Percentiles rank a stretch among this genome's conserved stretches.
These are phyloP conservation scores for Fusarium mundagurra DNA, from an alignment of 2,329 filamentous ascomycete species.

Conservation along the genomic window DNA sequence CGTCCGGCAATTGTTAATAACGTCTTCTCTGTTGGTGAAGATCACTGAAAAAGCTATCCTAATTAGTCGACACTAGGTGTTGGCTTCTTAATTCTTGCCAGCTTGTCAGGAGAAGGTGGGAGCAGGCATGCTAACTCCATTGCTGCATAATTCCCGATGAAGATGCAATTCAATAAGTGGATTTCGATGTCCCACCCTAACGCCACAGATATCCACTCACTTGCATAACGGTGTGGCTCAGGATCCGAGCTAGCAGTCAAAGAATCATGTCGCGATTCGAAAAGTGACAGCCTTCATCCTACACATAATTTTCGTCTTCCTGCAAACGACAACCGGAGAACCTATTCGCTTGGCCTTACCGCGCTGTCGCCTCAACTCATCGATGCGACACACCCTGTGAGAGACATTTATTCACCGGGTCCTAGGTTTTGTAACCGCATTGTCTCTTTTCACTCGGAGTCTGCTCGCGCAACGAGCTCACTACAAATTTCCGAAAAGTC, in stretches of 20 bases:
- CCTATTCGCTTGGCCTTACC: neutral
- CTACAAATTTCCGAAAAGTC: slow-evolving; percentile 1
- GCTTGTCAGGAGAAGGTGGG: slow-evolving; percentile 35
- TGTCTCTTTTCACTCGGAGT: neutral
- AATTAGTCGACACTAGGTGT: slow-evolving; percentile 9
- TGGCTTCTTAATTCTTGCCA: slow-evolving; percentile 29
- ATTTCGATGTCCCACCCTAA: neutral
- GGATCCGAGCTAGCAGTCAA: slow-evolving; percentile 7
- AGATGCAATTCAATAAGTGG: neutral
- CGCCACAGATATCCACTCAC: neutral
- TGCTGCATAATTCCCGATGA: slow-evolving; percentile 30
- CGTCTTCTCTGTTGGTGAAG: slow-evolving; percentile 1
- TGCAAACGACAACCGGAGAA: neutral
- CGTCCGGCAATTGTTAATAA: slow-evolving; percentile 14
- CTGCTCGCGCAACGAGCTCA: slow-evolving; percentile 8
- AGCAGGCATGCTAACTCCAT: slow-evolving; percentile 15
- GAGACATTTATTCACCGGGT: neutral
- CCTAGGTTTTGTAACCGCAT: slow-evolving; percentile 9
- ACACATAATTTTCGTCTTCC: slow-evolving; percentile 1
- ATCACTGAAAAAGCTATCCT: slow-evolving; percentile 24
- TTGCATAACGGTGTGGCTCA: neutral
- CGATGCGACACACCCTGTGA: slow-evolving; percentile 11
- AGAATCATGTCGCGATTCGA: slow-evolving; percentile 32
- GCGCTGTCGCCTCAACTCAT: neutral
- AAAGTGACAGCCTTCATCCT: slow-evolving; percentile 1